phyloP scores from a whole-genome alignment of 2,329 filamentous ascomycete genomes.

The Raffaelea albimanens region DNA sequence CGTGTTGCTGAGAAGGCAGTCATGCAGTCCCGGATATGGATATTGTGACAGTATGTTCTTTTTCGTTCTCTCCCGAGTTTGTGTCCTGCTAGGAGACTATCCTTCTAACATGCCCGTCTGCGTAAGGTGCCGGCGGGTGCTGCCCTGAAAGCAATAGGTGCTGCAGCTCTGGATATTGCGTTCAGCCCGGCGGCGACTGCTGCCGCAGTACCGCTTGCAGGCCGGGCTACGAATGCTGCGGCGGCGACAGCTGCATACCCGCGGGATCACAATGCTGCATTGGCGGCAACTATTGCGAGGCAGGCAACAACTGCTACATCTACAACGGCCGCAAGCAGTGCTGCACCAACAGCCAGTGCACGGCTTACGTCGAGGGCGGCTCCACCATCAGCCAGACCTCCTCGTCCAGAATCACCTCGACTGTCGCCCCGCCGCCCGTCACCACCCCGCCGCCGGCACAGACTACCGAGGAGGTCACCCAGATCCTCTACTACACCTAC shows the following conservation, averaged over 20 bases:
- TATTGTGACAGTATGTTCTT: constrained; percentile 10
- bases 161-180: constrained; percentile 17
- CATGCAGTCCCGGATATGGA: constrained; percentile 14
- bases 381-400: constrained; percentile 11
- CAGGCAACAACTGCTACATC: constrained; percentile 14
- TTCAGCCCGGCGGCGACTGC: constrained; percentile 10
- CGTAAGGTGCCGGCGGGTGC: constrained; percentile 8
- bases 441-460: constrained; percentile 6
- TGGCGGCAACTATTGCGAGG: constrained; percentile 14
- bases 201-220: constrained; percentile 15
- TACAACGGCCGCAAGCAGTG: constrained; percentile 9
- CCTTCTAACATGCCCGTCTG: background rate
- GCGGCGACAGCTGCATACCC: constrained; percentile 14
- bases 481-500: constrained; percentile 15
- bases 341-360: constrained; percentile 17
- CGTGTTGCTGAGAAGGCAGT: constrained; percentile 11
- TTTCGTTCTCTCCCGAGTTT: background rate
- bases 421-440: constrained; percentile 5
- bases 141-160: constrained; percentile 12
- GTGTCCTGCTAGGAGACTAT: no score
- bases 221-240: constrained; percentile 13
- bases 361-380: constrained; percentile 14
- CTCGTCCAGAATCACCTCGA: constrained; percentile 1
- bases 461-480: constrained; percentile 7
- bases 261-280: constrained; percentile 13